Conservation (phyloP, 2,329 filamentous ascomycete genomes). For the Talaromyces sp. region DNA sequence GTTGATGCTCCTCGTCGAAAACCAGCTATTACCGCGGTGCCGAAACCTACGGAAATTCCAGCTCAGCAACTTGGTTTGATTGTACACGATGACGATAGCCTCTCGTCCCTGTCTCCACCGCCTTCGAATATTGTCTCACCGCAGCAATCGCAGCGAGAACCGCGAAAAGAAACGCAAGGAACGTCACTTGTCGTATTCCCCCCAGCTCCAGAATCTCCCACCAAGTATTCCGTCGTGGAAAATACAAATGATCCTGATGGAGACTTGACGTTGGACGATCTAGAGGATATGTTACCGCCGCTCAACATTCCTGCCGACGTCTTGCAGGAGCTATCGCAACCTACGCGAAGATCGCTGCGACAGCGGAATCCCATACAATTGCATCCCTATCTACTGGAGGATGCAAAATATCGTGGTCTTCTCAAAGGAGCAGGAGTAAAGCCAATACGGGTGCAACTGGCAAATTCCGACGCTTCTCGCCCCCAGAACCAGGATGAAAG, state of each 20-base stretch:
- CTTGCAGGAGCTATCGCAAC: slow-evolving; percentile 19
- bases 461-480: slow-evolving; percentile 1
- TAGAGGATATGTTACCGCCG: slow-evolving; percentile 15
- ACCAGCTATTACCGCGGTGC: slow-evolving; percentile 1
- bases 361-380: slow-evolving; percentile 44
- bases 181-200: slow-evolving; percentile 10
- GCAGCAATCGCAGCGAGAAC: background rate
- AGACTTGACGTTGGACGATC: background rate
- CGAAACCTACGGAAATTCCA: slow-evolving; percentile 8
- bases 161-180: background rate
- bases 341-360: slow-evolving; percentile 31
- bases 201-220: background rate
- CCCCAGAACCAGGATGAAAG: slow-evolving; percentile 20
- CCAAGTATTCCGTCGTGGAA: background rate
- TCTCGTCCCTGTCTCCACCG: slow-evolving; percentile 33
- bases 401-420: slow-evolving; percentile 37
- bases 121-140: slow-evolving; percentile 18
- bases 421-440: slow-evolving; percentile 38
- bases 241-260: background rate
- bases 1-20: slow-evolving; percentile 18
- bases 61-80: slow-evolving; percentile 6
- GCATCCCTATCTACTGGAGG: slow-evolving; percentile 43
- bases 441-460: slow-evolving; percentile 30
- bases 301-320: slow-evolving; percentile 24
- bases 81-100: slow-evolving; percentile 13